Conservation (phyloP, 116 monocot species). For the Dioscorea cayenensis region DNA sequence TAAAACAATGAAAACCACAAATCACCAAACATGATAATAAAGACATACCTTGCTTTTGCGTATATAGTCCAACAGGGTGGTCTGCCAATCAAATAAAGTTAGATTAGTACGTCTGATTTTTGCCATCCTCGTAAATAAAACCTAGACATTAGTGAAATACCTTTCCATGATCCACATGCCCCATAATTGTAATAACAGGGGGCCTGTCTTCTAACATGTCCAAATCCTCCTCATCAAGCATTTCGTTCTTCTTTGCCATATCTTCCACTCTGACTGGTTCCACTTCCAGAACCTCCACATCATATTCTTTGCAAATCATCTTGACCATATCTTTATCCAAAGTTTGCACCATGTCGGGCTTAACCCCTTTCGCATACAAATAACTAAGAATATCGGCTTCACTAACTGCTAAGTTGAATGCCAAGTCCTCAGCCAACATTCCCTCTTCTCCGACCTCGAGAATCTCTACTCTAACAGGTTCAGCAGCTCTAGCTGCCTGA, state of each 20-base stretch:
- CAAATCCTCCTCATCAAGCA: slow-evolving; percentile 77
- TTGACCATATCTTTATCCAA: slow-evolving; percentile 87
- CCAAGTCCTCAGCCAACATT: slow-evolving; percentile 72
- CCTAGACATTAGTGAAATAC: slow-evolving; percentile 21
- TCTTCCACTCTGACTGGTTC: slow-evolving; percentile 58
- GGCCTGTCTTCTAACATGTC: slow-evolving; percentile 74
- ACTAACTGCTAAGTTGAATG: slow-evolving; percentile 59
- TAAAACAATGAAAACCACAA: background rate
- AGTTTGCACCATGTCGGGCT: slow-evolving; percentile 45
- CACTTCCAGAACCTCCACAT: slow-evolving; percentile 82
- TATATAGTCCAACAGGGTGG: slow-evolving; percentile 90
- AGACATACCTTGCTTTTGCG: slow-evolving; percentile 87
- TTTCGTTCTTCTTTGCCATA: slow-evolving; percentile 92
- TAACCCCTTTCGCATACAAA: slow-evolving; percentile 66
- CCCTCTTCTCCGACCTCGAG: slow-evolving; percentile 91
- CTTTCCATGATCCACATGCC: slow-evolving; percentile 99
- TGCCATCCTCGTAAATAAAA: background rate
- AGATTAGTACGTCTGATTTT: background rate
- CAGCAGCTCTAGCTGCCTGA: slow-evolving; percentile 63
- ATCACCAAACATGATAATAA: background rate
- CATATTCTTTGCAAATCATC: slow-evolving; percentile 94
- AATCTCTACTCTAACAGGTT: slow-evolving; percentile 85
- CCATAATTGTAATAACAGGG: slow-evolving; percentile 97
- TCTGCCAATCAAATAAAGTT: slow-evolving; percentile 41
- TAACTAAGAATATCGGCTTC: slow-evolving; percentile 61